Conservation (phyloP, 163 green algal genomes). For the Volvox carteri region DNA sequence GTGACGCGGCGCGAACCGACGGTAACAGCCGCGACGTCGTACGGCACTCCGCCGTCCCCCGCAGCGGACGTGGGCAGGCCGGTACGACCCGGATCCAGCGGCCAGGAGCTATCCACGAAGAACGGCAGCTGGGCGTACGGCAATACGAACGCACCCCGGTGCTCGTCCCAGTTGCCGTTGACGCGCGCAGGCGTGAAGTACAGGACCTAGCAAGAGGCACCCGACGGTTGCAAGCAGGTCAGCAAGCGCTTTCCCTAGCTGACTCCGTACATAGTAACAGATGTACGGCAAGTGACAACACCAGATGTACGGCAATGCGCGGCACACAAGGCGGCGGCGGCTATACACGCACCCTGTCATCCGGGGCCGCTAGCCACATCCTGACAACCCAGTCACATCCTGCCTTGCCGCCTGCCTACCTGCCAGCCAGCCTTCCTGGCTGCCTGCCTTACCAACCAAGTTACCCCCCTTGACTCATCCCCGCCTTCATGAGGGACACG, state of each 20-base stretch:
- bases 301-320: no score
- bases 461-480: not conserved
- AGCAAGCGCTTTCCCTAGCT: no score
- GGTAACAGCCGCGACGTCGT: conserved; percentile 15
- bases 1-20: not conserved
- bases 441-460: no score
- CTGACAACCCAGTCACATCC: no score
- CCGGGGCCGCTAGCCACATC: no score
- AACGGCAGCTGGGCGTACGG: conserved; percentile 69
- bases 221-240: no score
- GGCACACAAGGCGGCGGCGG: no score
- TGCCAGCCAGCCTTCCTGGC: no score
- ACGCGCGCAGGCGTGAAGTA: conserved; percentile 64
- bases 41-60: conserved; percentile 1
- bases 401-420: not conserved
- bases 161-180: conserved; percentile 56
- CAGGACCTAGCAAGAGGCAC: conserved; percentile 65
- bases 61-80: conserved; percentile 41
- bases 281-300: no score
- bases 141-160: conserved; percentile 63
- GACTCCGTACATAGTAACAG: no score
- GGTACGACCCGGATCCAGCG: conserved; percentile 69
- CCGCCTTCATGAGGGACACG: not conserved
- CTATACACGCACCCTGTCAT: no score
- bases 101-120: conserved; percentile 80